Conservation (phyloP, 148 eudicot species). For the Fagopyrum tataricum region DNA sequence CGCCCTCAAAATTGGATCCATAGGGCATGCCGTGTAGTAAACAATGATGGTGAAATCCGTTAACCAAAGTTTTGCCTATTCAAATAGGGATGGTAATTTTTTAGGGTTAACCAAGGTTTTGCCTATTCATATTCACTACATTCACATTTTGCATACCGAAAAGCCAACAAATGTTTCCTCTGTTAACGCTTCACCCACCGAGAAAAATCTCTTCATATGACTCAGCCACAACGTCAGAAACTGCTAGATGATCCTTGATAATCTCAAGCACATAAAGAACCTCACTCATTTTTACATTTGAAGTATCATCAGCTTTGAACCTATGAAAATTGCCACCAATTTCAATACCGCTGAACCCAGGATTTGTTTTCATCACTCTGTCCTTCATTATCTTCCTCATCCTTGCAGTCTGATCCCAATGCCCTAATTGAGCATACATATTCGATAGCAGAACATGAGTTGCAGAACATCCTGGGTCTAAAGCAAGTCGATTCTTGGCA, state of each 20-base stretch:
- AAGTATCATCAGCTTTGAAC: conserved; percentile 36
- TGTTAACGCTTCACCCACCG: background rate
- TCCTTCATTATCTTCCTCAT: conserved; percentile 61
- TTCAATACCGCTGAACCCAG: conserved; percentile 72
- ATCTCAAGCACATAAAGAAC: conserved; percentile 23
- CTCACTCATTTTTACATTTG: conserved; percentile 23
- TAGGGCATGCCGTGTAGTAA: too few relatives aligned
- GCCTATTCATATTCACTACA: background rate
- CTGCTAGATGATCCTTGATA: conserved; percentile 28
- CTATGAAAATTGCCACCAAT: conserved; percentile 53
- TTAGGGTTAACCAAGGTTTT: too few relatives aligned
- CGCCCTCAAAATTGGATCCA: too few relatives aligned
- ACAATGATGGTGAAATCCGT: too few relatives aligned
- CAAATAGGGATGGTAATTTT: too few relatives aligned
- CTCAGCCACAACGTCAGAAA: conserved; percentile 10
- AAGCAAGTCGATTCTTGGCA: conserved; percentile 33
- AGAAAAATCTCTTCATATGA: conserved; percentile 12
- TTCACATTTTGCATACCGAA: background rate
- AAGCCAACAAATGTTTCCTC: background rate
- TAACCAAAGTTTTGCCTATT: too few relatives aligned
- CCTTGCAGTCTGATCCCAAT: conserved; percentile 48
- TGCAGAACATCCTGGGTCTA: conserved; percentile 53
- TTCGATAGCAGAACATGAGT: conserved; percentile 60
- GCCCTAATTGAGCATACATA: conserved; percentile 39
- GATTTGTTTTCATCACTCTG: conserved; percentile 40